A percentile compares a stretch with the other conserved stretches of the same genome.
These are phyloP conservation scores for Penicillium atrosanguineum DNA, from an alignment of 495 filamentous ascomycete genomes.

Conservation along the genomic window DNA sequence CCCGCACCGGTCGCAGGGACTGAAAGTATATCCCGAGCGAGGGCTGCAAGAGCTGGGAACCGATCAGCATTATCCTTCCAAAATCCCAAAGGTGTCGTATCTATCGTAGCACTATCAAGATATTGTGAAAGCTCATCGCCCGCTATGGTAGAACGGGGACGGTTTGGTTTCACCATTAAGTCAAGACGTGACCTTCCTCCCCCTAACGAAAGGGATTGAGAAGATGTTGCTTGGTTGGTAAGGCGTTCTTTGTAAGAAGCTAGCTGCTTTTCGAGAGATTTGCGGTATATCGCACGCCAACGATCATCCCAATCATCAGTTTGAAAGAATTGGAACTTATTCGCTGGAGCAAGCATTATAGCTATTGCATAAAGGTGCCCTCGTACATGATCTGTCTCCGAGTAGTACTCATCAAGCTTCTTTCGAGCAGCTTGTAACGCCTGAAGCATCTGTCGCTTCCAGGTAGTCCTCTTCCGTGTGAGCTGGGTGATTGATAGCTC, in stretches of 20 bases:
- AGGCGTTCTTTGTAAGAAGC: not conserved
- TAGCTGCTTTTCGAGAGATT: not conserved
- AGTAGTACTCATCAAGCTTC: constrained; percentile 9
- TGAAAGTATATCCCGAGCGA: not conserved
- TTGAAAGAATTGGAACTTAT: constrained; percentile 12
- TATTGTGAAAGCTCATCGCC: too few relatives aligned
- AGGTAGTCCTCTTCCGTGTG: not conserved
- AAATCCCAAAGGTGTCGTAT: not conserved
- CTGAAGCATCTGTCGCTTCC: not conserved
- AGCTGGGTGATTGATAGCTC: not conserved
- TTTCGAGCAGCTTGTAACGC: not conserved
- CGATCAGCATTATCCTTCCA: not conserved
- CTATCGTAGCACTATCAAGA: too few relatives aligned
- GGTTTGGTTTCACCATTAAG: too few relatives aligned
- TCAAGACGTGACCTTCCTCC: not conserved
- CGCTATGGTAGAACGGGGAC: too few relatives aligned
- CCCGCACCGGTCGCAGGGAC: not conserved
- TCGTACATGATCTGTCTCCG: constrained; percentile 2
- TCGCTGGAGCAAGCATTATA: constrained; percentile 4
- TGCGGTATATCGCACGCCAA: not conserved
- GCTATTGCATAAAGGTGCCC: constrained; percentile 7
- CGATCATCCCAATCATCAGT: constrained; percentile 1
- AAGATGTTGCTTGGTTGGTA: not conserved
- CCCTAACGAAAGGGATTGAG: not conserved
- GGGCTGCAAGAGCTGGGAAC: not conserved